Evolutionary conservation across 495 filamentous ascomycete species (phyloP), one percentile per base, ranked within the genome.

Genomic region (Lindgomyces ingoldianus): DNA sequence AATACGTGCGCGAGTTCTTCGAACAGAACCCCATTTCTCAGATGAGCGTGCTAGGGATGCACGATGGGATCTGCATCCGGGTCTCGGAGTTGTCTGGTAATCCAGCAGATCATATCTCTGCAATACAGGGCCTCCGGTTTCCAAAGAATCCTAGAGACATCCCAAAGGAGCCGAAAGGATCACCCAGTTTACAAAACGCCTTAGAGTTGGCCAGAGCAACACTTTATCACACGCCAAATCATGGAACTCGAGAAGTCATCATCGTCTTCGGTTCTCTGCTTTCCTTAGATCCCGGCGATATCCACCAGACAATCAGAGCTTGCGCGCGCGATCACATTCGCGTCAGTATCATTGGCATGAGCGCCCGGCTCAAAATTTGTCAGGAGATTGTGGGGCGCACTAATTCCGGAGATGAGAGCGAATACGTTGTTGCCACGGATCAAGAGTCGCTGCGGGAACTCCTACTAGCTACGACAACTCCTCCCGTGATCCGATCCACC

Each of bases 11-110:
- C 47, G 95, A 97, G 68, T 98, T 91, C 76, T 98, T 98, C 73
- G 93, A 97, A 74, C 94, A 98, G 74, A 98, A 98, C 63, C 94
- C 94, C n/a, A 98, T 98, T 74, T 94, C 91, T 27, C 95, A 98
- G 72, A 81, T 98, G 39, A 91, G 89, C 14, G 85, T 98, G 22
- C 78, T 98, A 42, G 93, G 89, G 48, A 93, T 96, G 85, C 85
- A 73, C 45, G 95, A 98, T 75, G 94, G 94, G 14, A 78, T 98
- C 16, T 93, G 92, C 8, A 75, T 94, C 9, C 79, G 90, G 36
- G 84, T 98, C 52, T 92, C 87, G 72, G 90, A 96, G 71, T 88
- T 96, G 80, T 89, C 85, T 55, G 95, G 95, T 1, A 97, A 97
- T 73, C 91, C 92, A 0, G 86, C 84, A 6, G 91, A 95, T 54